Base-by-base conservation (phyloP, 2,329 filamentous ascomycete genomes). In the Ophidiomyces ophidiicola region DNA sequence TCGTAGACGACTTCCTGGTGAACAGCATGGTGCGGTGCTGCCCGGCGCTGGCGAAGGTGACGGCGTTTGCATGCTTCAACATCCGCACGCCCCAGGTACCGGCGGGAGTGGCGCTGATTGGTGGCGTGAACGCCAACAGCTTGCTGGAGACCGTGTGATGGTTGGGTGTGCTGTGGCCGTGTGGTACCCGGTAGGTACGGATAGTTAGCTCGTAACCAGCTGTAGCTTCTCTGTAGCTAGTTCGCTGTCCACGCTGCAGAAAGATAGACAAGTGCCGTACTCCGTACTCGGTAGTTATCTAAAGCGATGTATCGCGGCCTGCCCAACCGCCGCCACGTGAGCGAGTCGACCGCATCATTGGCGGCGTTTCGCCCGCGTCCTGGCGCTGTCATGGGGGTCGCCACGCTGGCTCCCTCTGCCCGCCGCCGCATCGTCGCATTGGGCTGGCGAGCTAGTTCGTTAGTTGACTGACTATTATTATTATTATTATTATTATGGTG, bases 1-100 rank as follows among this genome's bases (percentile, higher is more conserved):
- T 49, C 7, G 53, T 68, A 26, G 66, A 70, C 45, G 64, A 67
- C 43, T 61, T 61, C 28, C 49, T 69, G 23, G 52, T 65, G 11
- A 53, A 56, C 5, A 55, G 57, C 6, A 67, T 70, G 28, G 63
- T 69, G 47, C 53, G 53, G 43, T 59, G 59, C 41, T 70, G 67
- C 44, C 67, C 66, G 2, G 49, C 54, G 7, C 53, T 75, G 28
- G 60, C 61, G 43, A 72, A 76, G 55, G 52, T 79, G 19, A 69
- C 74, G 4, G 70, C 72, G 2, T 79, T 80, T 57, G 74, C 70
- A 4, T 79, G 75, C 54, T 78, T 78, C 55, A 68, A 70, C 35
- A 65, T 78, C 23, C 60, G 62, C 26, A 70, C 72, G 40, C 64
- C 75, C 2, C 58, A 64, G 3, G 71, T 78, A 30, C 74, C 74